Evolutionary conservation across 2,329 filamentous ascomycete species (phyloP).

Genomic region (Xylaria sp.): DNA sequence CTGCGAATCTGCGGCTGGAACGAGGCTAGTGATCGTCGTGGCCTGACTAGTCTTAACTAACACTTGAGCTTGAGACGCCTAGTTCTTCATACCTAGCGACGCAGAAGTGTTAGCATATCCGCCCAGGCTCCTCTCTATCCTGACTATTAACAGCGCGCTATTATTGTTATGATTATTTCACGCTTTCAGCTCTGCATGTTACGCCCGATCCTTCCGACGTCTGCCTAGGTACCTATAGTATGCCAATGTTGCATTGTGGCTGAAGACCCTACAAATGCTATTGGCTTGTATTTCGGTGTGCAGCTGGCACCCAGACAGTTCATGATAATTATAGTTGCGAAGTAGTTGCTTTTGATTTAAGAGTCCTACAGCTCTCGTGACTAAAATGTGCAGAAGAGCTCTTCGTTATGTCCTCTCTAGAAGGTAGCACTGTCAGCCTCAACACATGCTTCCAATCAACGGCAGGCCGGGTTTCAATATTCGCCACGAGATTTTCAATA

Average conservation of each 20-base stretch:
- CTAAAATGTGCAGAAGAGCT: neutral
- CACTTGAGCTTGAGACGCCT: neutral
- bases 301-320: neutral
- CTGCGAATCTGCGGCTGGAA: neutral
- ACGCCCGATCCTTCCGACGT: neutral
- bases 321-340: slow-evolving; percentile 5
- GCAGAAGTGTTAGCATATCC: neutral
- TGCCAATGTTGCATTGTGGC: slow-evolving; percentile 21
- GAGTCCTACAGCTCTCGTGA: neutral
- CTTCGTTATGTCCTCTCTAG: neutral
- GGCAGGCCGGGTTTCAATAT: neutral
- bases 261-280: slow-evolving; percentile 3
- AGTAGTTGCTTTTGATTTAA: neutral
- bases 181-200: slow-evolving; percentile 6
- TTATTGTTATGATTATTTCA: neutral
- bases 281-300: slow-evolving; percentile 14
- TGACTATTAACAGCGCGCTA: neutral
- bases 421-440: neutral
- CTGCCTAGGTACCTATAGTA: neutral
- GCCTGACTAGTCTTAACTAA: neutral
- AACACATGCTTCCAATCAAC: neutral
- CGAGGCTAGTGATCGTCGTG: neutral
- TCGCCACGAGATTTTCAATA: neutral
- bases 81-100: neutral
- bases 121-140: neutral